Percentiles rank a stretch among this genome's conserved stretches.
These are phyloP conservation scores for Candida tibetensis DNA, from an alignment of 805 yeast genomes.

Conservation along the genomic window DNA sequence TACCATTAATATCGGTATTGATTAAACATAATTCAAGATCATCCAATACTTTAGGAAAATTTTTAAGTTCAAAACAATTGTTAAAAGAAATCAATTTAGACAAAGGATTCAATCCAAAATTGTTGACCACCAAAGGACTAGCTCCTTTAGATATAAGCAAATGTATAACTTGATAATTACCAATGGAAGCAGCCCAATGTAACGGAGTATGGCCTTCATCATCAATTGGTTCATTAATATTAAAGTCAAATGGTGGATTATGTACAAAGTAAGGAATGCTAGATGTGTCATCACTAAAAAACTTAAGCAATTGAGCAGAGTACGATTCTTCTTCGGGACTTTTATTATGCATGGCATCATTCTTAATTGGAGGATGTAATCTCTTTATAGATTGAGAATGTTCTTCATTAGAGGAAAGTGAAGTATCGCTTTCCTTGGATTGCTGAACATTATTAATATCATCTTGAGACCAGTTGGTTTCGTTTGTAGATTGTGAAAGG, in stretches of 20 bases:
- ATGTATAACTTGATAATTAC: conserved; percentile 73
- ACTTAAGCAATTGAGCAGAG: conserved; percentile 38
- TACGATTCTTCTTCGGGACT: conserved; percentile 44
- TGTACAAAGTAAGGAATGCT: conserved; percentile 62
- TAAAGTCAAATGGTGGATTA: conserved; percentile 62
- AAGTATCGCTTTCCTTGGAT: conserved; percentile 40
- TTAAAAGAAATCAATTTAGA: conserved; percentile 84
- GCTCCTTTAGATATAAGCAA: conserved; percentile 76
- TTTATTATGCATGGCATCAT: not conserved
- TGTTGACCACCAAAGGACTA: conserved; percentile 50
- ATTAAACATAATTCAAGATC: conserved; percentile 73
- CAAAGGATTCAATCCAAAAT: conserved; percentile 79
- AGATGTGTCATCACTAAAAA: conserved; percentile 42
- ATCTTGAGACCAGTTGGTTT: conserved; percentile 46
- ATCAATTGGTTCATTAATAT: conserved; percentile 77
- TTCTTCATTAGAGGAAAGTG: conserved; percentile 31
- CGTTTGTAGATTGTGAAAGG: conserved; percentile 39
- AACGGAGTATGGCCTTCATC: conserved; percentile 93
- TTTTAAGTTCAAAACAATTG: conserved; percentile 76
- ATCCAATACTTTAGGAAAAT: conserved; percentile 77
- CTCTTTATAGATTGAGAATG: conserved; percentile 5
- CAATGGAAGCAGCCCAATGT: conserved; percentile 98
- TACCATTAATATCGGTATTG: conserved; percentile 67
- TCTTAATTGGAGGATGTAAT: not conserved
- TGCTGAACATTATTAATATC: conserved; percentile 18